Conservation (phyloP, 1,284 basidiomycete genomes). For the Ustilago bromivora region DNA sequence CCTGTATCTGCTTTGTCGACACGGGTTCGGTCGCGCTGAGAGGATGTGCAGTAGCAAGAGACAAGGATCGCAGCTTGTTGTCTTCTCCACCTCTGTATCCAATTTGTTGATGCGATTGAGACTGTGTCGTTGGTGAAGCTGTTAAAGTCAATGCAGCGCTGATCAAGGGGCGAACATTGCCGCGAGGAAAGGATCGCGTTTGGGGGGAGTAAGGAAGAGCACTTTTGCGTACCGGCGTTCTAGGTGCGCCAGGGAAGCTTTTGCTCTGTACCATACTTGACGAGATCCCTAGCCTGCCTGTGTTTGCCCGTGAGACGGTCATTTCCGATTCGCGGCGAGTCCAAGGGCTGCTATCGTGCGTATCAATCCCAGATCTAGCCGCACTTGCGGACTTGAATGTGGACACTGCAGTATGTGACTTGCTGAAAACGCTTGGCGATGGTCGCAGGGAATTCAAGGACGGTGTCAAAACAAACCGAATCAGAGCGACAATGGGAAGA, state of each 20-base stretch:
- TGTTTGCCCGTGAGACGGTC: conserved; percentile 8
- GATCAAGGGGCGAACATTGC: background rate
- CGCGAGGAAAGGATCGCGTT: background rate
- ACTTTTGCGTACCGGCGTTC: conserved; percentile 12
- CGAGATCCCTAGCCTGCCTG: background rate
- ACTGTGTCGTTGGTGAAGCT: conserved; percentile 4
- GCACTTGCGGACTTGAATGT: background rate
- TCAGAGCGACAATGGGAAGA: conserved; percentile 24
- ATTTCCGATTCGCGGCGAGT: conserved; percentile 14
- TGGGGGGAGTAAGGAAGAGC: conserved; percentile 17
- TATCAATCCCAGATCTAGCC: background rate
- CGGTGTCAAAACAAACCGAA: conserved; percentile 11
- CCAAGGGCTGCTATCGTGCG: conserved; percentile 17
- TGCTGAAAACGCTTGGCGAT: background rate
- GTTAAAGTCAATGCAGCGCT: background rate
- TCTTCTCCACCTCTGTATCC: background rate
- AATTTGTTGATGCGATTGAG: background rate
- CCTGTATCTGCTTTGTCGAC: background rate
- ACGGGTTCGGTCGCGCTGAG: background rate
- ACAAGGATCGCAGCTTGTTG: conserved; percentile 21
- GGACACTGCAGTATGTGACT: background rate
- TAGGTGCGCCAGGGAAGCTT: conserved; percentile 19
- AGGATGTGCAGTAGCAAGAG: conserved; percentile 24
- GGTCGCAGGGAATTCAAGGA: background rate
- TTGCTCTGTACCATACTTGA: conserved; percentile 15